These are phyloP conservation scores for Setaria italica DNA, from an alignment of 202 grass and related monocot species.

Conservation along the genomic window DNA sequence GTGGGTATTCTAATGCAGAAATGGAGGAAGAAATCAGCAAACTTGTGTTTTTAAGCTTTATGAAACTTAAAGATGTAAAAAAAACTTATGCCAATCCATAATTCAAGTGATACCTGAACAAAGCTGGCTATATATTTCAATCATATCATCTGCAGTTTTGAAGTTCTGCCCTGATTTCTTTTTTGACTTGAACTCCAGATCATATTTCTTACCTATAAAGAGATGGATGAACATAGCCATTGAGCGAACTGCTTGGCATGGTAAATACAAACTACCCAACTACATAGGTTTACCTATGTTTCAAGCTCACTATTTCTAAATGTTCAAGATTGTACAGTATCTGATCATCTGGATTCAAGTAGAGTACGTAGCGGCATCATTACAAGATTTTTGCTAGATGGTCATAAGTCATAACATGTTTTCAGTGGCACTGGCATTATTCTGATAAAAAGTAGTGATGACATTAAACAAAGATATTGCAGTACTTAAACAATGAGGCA, in stretches of 20 bases:
- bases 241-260: conserved; percentile 24
- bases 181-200: conserved; percentile 82
- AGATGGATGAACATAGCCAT: conserved; percentile 32
- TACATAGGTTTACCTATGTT: neutral
- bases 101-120: conserved; percentile 68
- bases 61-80: conserved; percentile 5
- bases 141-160: conserved; percentile 91
- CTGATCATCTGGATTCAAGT: conserved; percentile 2
- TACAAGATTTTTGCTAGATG: conserved; percentile 33
- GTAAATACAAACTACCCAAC: conserved; percentile 34
- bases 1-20: conserved; percentile 78
- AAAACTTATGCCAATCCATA: conserved; percentile 33
- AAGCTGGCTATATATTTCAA: conserved; percentile 89
- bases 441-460: neutral
- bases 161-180: conserved; percentile 75
- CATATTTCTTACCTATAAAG: conserved; percentile 91
- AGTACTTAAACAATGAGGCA: neutral
- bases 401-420: neutral
- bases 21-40: neutral
- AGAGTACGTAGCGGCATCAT: conserved; percentile 4
- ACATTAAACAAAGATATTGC: conserved; percentile 5
- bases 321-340: conserved; percentile 17
- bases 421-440: neutral
- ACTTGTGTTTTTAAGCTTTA: conserved; percentile 3
- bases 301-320: conserved; percentile 40